Base-by-base conservation (phyloP, 441 rosid genomes). In the Cnidoscolus chayamansa region DNA sequence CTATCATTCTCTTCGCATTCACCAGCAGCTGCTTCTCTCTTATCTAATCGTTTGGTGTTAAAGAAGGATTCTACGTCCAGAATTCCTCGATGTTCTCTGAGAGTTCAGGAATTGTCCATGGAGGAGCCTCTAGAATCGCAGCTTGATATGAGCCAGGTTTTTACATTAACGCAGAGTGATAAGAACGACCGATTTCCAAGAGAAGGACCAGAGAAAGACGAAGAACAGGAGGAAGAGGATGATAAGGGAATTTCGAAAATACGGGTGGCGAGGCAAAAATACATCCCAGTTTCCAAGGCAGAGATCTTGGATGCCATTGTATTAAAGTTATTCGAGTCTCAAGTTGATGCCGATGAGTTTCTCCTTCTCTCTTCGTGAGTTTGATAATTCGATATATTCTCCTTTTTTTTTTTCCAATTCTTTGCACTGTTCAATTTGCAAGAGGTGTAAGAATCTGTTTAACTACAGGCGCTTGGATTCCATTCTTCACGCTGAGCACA, bases 401-500 rank as follows among this genome's bases (percentile, higher is more conserved):
- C 0, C 17, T 19, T 67, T 58, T 7, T 7, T 19, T 17, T 17
- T 50, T 10, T 15, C 10, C 47, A 19, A 10, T 51, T 25, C 3
- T 60, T 61, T 60, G 11, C 10, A 49, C 3, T 37, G 12, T 70
- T 20, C 32, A 15, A 48, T 30, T 67, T 43, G 1, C 11, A 48
- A 45, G 12, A 67, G 35, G 61, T 62, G 47, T 55, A 32, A 56
- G 57, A 55, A 17, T 65, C 70, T 63, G 16, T 65, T 31, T 67
- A 62, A 49, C 58, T 75, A 60, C 77, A 94, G 99, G 78, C 87
- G 88, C 62, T 83, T 94, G 81, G 97, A 94, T 74, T 88, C 97
- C 9, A 88, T 94, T 74, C 87, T 94, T 76, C 95, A 92, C 72
- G 98, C 94, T 1, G 97, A 94, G 79, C 97, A 94, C 76, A 94